phyloP scores from a whole-genome alignment of 192 early-diverging fungal species.

The Coemansia sp. region DNA sequence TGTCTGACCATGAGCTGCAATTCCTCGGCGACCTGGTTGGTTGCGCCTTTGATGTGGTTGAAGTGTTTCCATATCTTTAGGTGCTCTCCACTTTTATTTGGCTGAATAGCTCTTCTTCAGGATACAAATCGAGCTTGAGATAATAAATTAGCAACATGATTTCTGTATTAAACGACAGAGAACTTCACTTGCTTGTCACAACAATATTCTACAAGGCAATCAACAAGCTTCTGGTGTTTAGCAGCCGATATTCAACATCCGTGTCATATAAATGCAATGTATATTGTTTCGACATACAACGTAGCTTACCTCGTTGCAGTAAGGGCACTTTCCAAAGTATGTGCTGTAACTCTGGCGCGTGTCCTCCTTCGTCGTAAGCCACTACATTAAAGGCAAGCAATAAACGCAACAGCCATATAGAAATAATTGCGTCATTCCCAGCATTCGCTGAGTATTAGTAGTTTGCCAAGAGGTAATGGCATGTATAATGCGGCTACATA shows the following conservation, averaged over 20 bases:
- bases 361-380: constrained; percentile 50
- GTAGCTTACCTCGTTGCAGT: constrained; percentile 29
- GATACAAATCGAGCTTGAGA: too few species aligned
- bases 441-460: not conserved
- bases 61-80: too few species aligned
- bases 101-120: too few species aligned
- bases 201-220: constrained; percentile 16
- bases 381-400: constrained; percentile 15
- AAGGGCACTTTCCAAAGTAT: constrained; percentile 51
- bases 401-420: not conserved
- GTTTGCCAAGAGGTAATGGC: not conserved
- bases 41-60: too few species aligned
- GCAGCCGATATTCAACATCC: not conserved
- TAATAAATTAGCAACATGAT: too few species aligned
- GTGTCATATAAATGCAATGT: not conserved
- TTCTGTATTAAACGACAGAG: not conserved
- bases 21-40: too few species aligned
- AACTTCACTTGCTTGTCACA: constrained; percentile 4
- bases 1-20: too few species aligned
- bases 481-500: not conserved
- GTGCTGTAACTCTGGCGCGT: constrained; percentile 49
- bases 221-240: not conserved
- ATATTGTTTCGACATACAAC: not conserved
- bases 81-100: too few species aligned
- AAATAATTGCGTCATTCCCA: not conserved